Evolutionary conservation across 768 basidiomycete species (phyloP).

Genomic region (Lentinula boryana): DNA sequence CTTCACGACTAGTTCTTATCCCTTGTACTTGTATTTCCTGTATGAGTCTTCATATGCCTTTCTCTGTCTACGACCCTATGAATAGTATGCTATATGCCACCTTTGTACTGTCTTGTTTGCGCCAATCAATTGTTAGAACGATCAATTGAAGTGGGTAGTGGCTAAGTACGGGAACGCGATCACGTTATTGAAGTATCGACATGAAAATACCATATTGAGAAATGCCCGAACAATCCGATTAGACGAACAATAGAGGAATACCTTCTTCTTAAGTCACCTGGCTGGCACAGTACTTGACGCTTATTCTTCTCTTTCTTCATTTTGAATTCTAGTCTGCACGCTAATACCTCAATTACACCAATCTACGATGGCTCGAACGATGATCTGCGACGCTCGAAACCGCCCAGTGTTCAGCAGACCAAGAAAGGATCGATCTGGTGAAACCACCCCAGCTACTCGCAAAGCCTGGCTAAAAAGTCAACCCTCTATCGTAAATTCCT

Average conservation of each 20-base stretch:
- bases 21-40: no score
- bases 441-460: neutral
- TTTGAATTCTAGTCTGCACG: no score
- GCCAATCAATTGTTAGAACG: no score
- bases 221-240: neutral
- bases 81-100: no score
- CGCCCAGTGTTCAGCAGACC: neutral
- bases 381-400: neutral
- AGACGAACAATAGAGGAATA: neutral
- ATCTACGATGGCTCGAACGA: neutral
- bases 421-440: neutral
- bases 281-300: no score
- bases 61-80: neutral
- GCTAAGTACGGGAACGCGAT: neutral
- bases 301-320: no score
- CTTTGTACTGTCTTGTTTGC: no score
- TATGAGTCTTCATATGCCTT: no score
- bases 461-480: neutral
- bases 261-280: neutral
- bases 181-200: neutral
- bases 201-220: neutral
- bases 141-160: no score
- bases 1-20: no score
- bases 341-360: no score
- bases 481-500: neutral